Conservation (phyloP, 2,329 filamentous ascomycete species). For the Talaromyces piceae region DNA sequence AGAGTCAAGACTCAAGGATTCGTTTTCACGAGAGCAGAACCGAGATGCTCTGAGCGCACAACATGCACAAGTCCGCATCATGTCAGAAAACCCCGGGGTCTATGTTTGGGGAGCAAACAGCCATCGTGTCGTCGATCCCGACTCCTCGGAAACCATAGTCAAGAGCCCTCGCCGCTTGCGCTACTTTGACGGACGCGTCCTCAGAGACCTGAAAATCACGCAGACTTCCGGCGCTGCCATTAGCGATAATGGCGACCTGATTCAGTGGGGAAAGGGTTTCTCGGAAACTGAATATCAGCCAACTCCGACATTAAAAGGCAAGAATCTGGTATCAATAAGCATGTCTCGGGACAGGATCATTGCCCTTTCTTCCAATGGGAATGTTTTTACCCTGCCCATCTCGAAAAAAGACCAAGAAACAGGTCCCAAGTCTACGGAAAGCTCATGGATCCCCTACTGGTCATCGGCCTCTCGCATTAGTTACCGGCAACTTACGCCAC, state of each 20-base stretch:
- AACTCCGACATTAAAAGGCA: conserved; percentile 66
- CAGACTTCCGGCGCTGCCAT: conserved; percentile 77
- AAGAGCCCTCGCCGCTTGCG: conserved; percentile 71
- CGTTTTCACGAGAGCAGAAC: conserved; percentile 60
- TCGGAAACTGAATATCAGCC: conserved; percentile 58
- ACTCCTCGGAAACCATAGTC: conserved; percentile 66
- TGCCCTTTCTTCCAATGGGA: conserved; percentile 65
- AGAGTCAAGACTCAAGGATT: conserved; percentile 49
- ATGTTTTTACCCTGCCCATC: conserved; percentile 77
- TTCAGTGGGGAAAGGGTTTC: conserved; percentile 85
- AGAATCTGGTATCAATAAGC: conserved; percentile 67
- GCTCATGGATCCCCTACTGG: conserved; percentile 71
- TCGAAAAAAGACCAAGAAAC: conserved; percentile 62
- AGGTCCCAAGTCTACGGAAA: conserved; percentile 57
- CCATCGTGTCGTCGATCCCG: conserved; percentile 77
- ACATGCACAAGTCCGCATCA: conserved; percentile 79
- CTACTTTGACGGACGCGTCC: conserved; percentile 75
- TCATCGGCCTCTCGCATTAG: conserved; percentile 50
- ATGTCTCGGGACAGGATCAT: conserved; percentile 79
- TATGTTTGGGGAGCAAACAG: conserved; percentile 90
- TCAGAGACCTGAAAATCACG: conserved; percentile 82
- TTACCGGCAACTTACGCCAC: conserved; percentile 66
- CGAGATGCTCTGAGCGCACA: conserved; percentile 73
- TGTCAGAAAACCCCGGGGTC: conserved; percentile 74
- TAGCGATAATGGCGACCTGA: conserved; percentile 75